Evolutionary conservation across 495 filamentous ascomycete species (phyloP), one percentile per base, ranked within the genome.

Genomic region (Pyrenopolyporus hunteri): DNA sequence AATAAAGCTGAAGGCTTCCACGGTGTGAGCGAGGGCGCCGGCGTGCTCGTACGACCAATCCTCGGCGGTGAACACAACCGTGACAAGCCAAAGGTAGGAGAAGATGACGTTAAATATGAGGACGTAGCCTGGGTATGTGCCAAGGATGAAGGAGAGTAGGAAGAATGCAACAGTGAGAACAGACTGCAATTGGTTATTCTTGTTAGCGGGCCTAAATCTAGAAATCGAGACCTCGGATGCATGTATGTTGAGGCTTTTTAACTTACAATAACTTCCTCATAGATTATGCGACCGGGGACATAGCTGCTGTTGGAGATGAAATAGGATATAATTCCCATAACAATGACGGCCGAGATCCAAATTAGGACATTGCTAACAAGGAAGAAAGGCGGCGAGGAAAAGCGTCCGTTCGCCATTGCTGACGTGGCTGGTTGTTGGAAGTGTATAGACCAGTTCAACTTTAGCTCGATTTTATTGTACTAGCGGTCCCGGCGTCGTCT

Each of bases 21-120:
- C 78, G 23, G 83, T 78, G 45, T 79, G 74, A 63, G 78, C 79
- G 29, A 75, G 69, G 45, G 49, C 57, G 70, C 77, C 76, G 26
- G 71, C 62, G 54, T 68, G 62, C 1, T 64, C 61, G 22, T 9
- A 44, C 63, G 74, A 80, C 70, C 81, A 87, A 67, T 82, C 78
- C 67, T 81, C 73, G 28, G 84, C 81, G 6, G 82, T 69, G 57
- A 86, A 86, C 52, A 83, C 81, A 57, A 87, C 84, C 10, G 79
- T 74, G 9, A 83, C 85, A 51, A 87, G 74, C 85, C 85, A 87
- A 25, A 87, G 81, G 60, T 87, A 86, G 1, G 83, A 85, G 72
- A 87, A 86, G 61, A 86, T 72, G 22, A 86, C 63, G 66, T 85
- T 83, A 68, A 87, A 83, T 0, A 77, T 52, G 19, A 85, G 70